Base-by-base conservation (phyloP, 106 monocot species). In the Acorus gramineus region DNA sequence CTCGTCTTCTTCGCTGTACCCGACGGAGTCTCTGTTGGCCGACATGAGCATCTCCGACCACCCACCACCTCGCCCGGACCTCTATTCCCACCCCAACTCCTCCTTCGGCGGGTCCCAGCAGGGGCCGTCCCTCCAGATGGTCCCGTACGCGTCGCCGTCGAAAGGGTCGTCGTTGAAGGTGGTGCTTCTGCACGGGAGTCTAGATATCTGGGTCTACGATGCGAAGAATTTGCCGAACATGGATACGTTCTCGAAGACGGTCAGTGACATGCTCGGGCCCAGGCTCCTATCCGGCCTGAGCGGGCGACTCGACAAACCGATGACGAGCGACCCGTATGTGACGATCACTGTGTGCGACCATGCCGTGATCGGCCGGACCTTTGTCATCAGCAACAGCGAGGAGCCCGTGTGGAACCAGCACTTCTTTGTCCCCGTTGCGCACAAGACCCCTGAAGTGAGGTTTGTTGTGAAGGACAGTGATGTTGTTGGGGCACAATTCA, bases 321-420 rank as follows among this genome's bases (percentile, higher is more conserved):
- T 94, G 48, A 94, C 95, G 61, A 96, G 95, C 61, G 87, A 96
- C 44, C 95, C 95, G 8, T 96, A 96, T 50, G 90, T 96, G 4
- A 71, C 80, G 8, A 65, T 96, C 71, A 64, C 69, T 50, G 69
- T 90, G 2, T 46, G 74, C 3, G 67, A 57, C 3, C 28, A 28
- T 28, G 86, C 86, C 4, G 78, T 74, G 4, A 56, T 96, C 3
- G 95, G 79, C 8, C 72, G 95, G 55, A 96, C 95, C 6, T 96
- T 78, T 50, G 95, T 96, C 11, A 69, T 96, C 42, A 79, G 71
- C 65, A 84, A 96, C 78, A 80, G 61, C 11, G 95, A 96, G 78
- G 84, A 87, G 57, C 95, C 95, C 8, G 74, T 79, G 4, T 96
- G 95, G 95, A 82, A 66, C 59, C 95, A 96, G 68, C 90, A 90